These are phyloP conservation scores for Diaporthe destruens DNA, from an alignment of 2,329 filamentous ascomycete genomes.

Conservation along the genomic window DNA sequence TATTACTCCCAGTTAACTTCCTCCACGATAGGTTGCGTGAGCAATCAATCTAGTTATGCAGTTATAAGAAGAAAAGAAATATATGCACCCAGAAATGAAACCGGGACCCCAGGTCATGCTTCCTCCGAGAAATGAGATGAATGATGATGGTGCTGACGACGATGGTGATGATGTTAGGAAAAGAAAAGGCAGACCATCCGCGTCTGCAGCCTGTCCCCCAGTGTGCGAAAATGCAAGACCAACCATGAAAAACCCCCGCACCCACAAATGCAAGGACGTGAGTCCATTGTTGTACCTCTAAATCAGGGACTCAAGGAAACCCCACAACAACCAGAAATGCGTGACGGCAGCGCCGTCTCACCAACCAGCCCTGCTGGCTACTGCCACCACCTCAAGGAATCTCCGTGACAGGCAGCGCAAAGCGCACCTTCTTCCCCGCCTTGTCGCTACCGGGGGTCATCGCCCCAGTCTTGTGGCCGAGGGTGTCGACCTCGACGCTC, in stretches of 20 bases:
- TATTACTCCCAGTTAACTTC: slow-evolving; percentile 1
- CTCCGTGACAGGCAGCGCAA: slow-evolving; percentile 61
- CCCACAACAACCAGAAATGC: neutral
- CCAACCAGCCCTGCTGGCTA: neutral
- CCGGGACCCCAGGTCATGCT: slow-evolving; percentile 21
- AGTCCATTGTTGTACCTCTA: slow-evolving; percentile 13
- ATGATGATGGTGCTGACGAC: neutral
- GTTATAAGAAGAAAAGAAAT: slow-evolving; percentile 8
- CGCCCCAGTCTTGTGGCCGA: slow-evolving; percentile 45
- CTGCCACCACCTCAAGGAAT: slow-evolving; percentile 36
- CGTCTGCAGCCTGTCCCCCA: neutral
- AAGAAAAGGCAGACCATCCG: neutral
- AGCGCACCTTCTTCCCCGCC: slow-evolving; percentile 68
- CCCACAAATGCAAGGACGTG: slow-evolving; percentile 31
- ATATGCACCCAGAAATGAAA: slow-evolving; percentile 1
- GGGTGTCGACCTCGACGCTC: slow-evolving; percentile 48
- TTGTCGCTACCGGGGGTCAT: slow-evolving; percentile 56
- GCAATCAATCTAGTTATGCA: slow-evolving; percentile 37
- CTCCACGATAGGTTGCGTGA: slow-evolving; percentile 35
- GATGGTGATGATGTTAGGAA: slow-evolving; percentile 6
- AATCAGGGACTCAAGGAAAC: neutral
- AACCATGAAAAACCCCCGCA: neutral
- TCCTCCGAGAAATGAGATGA: neutral
- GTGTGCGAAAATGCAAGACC: slow-evolving; percentile 18
- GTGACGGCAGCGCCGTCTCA: neutral